Conservation (phyloP, 2,329 filamentous ascomycete species). For the Rasamsonia emersonii region DNA sequence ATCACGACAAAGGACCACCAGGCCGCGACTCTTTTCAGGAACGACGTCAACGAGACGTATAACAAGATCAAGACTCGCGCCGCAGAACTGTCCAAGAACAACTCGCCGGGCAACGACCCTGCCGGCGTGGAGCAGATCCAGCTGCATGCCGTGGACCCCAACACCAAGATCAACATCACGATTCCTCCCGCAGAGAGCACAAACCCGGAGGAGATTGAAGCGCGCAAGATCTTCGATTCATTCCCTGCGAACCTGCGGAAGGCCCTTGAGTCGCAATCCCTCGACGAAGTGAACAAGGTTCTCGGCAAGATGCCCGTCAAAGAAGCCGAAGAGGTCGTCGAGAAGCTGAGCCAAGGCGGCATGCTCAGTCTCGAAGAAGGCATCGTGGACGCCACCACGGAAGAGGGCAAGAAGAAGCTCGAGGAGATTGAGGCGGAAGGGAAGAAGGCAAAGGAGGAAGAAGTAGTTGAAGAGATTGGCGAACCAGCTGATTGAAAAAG, state of each 20-base stretch:
- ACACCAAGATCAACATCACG: slow-evolving; percentile 80
- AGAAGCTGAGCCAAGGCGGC: slow-evolving; percentile 69
- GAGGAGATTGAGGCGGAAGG: slow-evolving; percentile 62
- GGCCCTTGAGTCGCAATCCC: slow-evolving; percentile 76
- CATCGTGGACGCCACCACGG: slow-evolving; percentile 90
- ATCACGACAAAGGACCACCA: slow-evolving; percentile 85
- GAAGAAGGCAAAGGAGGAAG: slow-evolving; percentile 36
- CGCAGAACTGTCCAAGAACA: slow-evolving; percentile 59
- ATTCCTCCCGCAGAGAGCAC: slow-evolving; percentile 63
- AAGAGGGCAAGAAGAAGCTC: slow-evolving; percentile 69
- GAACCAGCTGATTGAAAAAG: slow-evolving; percentile 41
- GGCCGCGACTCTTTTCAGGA: slow-evolving; percentile 80
- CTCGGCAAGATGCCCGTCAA: slow-evolving; percentile 81
- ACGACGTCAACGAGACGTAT: slow-evolving; percentile 88
- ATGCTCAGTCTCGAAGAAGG: slow-evolving; percentile 88
- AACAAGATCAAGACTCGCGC: slow-evolving; percentile 69
- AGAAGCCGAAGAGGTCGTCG: slow-evolving; percentile 78
- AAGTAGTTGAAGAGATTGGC: slow-evolving; percentile 47
- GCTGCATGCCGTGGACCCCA: slow-evolving; percentile 88
- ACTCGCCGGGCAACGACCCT: slow-evolving; percentile 41
- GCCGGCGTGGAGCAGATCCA: slow-evolving; percentile 91
- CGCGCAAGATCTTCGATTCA: slow-evolving; percentile 68
- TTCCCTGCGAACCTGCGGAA: slow-evolving; percentile 75
- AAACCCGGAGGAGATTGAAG: slow-evolving; percentile 52
- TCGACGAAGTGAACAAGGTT: slow-evolving; percentile 84